Percentiles rank a stretch among this genome's conserved stretches.
phyloP scores from a whole-genome alignment of 2,329 filamentous ascomycete genomes.

The Lizonia empirigonia region DNA sequence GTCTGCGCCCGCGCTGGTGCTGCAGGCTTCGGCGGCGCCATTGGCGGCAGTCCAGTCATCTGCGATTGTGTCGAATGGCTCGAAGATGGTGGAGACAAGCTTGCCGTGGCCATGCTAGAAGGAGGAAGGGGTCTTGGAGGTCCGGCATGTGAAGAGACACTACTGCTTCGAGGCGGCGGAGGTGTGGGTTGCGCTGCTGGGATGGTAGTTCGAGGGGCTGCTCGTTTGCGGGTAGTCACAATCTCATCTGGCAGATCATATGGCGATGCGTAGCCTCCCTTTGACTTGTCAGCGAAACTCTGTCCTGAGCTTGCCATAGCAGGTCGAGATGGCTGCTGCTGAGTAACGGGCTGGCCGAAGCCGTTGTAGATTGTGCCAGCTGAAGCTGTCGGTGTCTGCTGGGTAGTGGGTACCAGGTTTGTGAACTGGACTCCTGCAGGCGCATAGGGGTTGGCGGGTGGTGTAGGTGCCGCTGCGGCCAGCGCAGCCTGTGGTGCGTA shows the following conservation, averaged over 20 bases:
- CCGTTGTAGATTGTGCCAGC: slow-evolving; percentile 35
- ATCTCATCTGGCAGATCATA: slow-evolving; percentile 95
- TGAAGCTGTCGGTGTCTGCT: slow-evolving; percentile 17
- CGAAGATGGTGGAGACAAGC: slow-evolving; percentile 50
- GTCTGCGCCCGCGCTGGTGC: slow-evolving; percentile 36
- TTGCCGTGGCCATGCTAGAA: slow-evolving; percentile 42
- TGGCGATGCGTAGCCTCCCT: slow-evolving; percentile 89
- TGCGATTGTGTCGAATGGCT: slow-evolving; percentile 45
- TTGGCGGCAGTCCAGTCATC: slow-evolving; percentile 37
- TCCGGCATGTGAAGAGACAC: slow-evolving; percentile 51
- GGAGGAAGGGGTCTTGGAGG: slow-evolving; percentile 33
- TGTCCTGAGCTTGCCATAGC: slow-evolving; percentile 62
- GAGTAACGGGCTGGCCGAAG: slow-evolving; percentile 37
- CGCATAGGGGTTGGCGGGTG: slow-evolving; percentile 54
- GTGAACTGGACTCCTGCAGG: slow-evolving; percentile 58
- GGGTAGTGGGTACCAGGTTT: slow-evolving; percentile 49
- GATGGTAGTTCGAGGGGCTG: slow-evolving; percentile 36
- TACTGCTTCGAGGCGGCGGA: slow-evolving; percentile 67
- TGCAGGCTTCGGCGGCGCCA: slow-evolving; percentile 32
- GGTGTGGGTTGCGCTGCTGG: slow-evolving; percentile 50
- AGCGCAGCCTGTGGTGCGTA: slow-evolving; percentile 48
- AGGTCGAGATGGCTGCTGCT: slow-evolving; percentile 50
- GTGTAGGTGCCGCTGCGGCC: slow-evolving; percentile 21
- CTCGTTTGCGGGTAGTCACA: slow-evolving; percentile 69
- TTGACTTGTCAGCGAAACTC: slow-evolving; percentile 89